A percentile compares a stretch with the other conserved stretches of the same genome.
Conservation (phyloP, 139 green algal species). For the Diplosphaera chodatii region DNA sequence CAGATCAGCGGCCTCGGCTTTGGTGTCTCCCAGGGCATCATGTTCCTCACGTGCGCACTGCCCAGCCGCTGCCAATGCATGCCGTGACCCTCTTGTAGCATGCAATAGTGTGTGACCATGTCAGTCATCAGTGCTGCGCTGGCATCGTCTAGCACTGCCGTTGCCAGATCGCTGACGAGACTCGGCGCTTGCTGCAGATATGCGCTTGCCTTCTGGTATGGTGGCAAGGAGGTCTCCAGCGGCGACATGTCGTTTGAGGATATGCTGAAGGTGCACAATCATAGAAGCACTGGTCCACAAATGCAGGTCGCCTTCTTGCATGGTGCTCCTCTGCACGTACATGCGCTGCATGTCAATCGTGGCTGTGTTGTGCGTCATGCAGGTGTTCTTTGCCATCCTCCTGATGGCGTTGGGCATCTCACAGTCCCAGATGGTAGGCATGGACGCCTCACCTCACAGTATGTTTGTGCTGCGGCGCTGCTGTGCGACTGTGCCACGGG, state of each 20-base stretch:
- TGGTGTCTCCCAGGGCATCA: constrained; percentile 36
- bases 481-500: background rate
- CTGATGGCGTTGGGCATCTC: constrained; percentile 51
- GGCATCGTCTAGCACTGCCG: too few relatives aligned
- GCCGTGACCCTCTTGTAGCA: too few relatives aligned
- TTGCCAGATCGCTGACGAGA: too few relatives aligned
- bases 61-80: too few relatives aligned
- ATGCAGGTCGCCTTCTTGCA: too few relatives aligned
- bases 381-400: constrained; percentile 72
- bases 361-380: background rate
- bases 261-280: constrained; percentile 52
- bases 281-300: constrained; percentile 4
- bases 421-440: constrained; percentile 33
- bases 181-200: background rate
- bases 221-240: constrained; percentile 28
- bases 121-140: too few relatives aligned
- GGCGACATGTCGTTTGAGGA: constrained; percentile 49
- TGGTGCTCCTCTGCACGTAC: background rate
- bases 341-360: background rate
- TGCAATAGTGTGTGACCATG: too few relatives aligned
- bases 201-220: constrained; percentile 25
- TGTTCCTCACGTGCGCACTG: constrained; percentile 42
- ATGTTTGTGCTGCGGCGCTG: background rate
- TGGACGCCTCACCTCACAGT: too few relatives aligned
- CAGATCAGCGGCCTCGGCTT: constrained; percentile 40